A percentile compares a stretch with the other conserved stretches of the same genome.
phyloP scores from a whole-genome alignment of 1,284 basidiomycete genomes.

The Tylopilus sp. region DNA sequence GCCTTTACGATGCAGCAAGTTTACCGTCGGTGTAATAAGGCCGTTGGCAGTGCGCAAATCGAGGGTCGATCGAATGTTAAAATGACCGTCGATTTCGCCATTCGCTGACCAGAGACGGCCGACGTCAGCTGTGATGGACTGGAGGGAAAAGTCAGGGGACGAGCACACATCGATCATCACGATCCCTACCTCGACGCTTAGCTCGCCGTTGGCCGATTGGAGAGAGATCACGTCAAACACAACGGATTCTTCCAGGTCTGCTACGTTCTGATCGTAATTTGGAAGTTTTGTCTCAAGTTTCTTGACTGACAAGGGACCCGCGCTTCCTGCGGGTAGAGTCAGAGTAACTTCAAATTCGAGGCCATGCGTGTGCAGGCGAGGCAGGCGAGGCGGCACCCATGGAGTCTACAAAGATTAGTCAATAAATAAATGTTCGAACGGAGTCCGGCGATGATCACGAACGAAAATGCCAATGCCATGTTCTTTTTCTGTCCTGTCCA shows the following conservation, averaged over 20 bases:
- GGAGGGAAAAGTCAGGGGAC: slow-evolving; percentile 1
- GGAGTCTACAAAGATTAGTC: slow-evolving; percentile 6
- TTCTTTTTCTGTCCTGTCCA: slow-evolving; percentile 29
- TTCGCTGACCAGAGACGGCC: slow-evolving; percentile 35
- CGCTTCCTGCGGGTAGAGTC: slow-evolving; percentile 30
- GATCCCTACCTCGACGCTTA: slow-evolving; percentile 32
- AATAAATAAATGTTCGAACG: neutral
- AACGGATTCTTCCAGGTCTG: slow-evolving; percentile 31
- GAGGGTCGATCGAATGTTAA: slow-evolving; percentile 36
- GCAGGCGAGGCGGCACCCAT: neutral
- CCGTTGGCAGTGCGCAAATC: slow-evolving; percentile 38
- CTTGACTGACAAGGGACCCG: slow-evolving; percentile 29
- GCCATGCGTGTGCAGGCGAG: slow-evolving; percentile 1
- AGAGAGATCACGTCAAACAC: slow-evolving; percentile 35
- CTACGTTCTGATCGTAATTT: slow-evolving; percentile 34
- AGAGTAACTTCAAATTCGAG: slow-evolving; percentile 35
- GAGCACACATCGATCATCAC: too few relatives aligned
- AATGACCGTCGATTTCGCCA: slow-evolving; percentile 41
- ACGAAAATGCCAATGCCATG: slow-evolving; percentile 45
- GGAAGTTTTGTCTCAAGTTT: slow-evolving; percentile 35
- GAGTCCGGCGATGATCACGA: slow-evolving; percentile 15
- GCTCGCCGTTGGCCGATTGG: slow-evolving; percentile 24
- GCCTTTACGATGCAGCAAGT: slow-evolving; percentile 32
- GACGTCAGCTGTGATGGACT: slow-evolving; percentile 37
- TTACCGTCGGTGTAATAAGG: slow-evolving; percentile 36